Evolutionary conservation across 2,329 filamentous ascomycete species (phyloP).

Genomic region (Xylariaceae sp.): DNA sequence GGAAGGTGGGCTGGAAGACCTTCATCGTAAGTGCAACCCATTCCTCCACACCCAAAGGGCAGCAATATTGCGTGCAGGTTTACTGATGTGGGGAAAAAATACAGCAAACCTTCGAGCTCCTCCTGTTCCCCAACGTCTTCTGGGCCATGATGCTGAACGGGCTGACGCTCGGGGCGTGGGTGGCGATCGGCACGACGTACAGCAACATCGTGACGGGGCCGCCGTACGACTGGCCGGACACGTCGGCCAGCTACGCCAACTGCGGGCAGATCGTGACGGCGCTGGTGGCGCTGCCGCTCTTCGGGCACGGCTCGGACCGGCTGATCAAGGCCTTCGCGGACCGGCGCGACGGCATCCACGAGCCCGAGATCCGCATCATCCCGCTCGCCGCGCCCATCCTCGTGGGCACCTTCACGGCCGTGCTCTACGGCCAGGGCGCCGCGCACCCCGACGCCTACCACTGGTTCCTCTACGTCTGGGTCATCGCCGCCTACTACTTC

Average conservation of each 20-base stretch:
- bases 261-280: conserved; percentile 31
- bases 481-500: conserved; percentile 25
- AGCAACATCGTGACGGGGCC: conserved; percentile 25
- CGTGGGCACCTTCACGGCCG: conserved; percentile 28
- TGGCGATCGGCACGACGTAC: conserved; percentile 35
- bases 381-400: conserved; percentile 28
- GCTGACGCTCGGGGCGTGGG: conserved; percentile 31
- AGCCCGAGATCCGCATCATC: conserved; percentile 31
- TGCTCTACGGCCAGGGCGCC: conserved; percentile 31
- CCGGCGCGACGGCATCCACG: conserved; percentile 31
- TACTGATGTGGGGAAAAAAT: background rate
- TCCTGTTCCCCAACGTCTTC: conserved; percentile 33
- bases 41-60: too few relatives aligned
- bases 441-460: conserved; percentile 26
- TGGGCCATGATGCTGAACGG: conserved; percentile 34
- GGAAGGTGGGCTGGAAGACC: conserved; percentile 20
- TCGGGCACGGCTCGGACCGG: conserved; percentile 31
- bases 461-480: conserved; percentile 26
- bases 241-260: conserved; percentile 28
- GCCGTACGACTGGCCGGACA: conserved; percentile 30
- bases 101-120: conserved; percentile 24
- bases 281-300: conserved; percentile 29
- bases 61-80: too few relatives aligned
- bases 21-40: conserved; percentile 7
- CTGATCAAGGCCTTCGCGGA: conserved; percentile 27